Evolutionary conservation across 169 alveolate species (phyloP), one percentile per base, ranked within the genome.

Genomic region (Plasmodium adleri): DNA sequence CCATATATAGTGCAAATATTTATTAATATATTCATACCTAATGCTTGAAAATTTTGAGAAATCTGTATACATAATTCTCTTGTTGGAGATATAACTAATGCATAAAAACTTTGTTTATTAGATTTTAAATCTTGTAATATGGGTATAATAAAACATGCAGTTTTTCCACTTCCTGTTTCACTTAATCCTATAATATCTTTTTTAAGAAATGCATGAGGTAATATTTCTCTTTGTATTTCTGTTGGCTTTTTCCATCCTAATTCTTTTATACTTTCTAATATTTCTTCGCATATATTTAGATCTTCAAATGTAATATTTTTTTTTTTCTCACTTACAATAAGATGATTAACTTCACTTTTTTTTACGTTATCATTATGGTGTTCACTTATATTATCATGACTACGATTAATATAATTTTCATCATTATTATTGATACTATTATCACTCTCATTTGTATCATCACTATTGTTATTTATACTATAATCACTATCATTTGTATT

Each of bases 101-200:
- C 98, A 90, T 91, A 97, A 86, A 96, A 94, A 71, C 97, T 93
- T 28, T 95, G 92, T 32, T 97, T 98, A 26, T 95, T 93, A 24
- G 96, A 96, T 15, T 98, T 95, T 58, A 98, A 92, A 49, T 88
- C 89, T 94, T 99, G 99, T 45, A 99, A 93, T 24, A 98, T 96
- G 45, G 99, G 99, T 58, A 98, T 91, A 2, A 98, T 98, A 90
- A 98, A 98, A 24, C 99, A 97, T 15, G 97, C 99, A 3, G 98
- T 97, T 91, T 95, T 96, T 0, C 98, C 98, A 49, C 97, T 93
- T n/a, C 97, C 99, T 5, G 99, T 99, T 88, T 98, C 99, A 3
- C 99, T 99, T 74, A 98, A 92, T 7, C 99, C 99, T 50, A 98
- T 98, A n/a, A 99, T 96, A 93, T 99, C 99, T 59, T 98, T 95